phyloP scores from a whole-genome alignment of 495 filamentous ascomycete species.

The Astrothelium macrocarpum region DNA sequence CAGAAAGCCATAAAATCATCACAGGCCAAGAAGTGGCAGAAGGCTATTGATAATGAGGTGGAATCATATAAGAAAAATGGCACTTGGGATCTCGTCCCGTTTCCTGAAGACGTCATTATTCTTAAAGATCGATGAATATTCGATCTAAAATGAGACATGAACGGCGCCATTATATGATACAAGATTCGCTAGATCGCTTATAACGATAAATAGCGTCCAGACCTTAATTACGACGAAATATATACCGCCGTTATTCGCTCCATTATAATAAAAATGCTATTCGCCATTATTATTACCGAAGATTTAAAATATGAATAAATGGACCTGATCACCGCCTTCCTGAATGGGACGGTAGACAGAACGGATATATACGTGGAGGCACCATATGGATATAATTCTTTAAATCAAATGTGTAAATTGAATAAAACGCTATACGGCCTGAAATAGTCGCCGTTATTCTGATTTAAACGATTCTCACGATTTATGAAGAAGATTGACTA shows the following conservation, averaged over 20 bases:
- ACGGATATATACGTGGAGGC: background rate
- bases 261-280: background rate
- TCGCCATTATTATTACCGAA: background rate
- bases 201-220: background rate
- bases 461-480: background rate
- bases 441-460: background rate
- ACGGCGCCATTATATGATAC: background rate
- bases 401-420: background rate
- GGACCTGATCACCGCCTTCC: background rate
- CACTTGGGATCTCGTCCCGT: background rate
- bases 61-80: background rate
- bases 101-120: background rate
- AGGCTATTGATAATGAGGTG: background rate
- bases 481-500: background rate
- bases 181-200: background rate
- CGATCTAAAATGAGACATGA: background rate
- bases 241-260: background rate
- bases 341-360: background rate
- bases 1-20: background rate
- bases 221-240: background rate
- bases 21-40: background rate
- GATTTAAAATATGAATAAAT: background rate
- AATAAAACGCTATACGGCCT: background rate
- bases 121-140: background rate
- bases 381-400: background rate